phyloP scores from a whole-genome alignment of 208 protist genomes.

The Leishmania arabica region DNA sequence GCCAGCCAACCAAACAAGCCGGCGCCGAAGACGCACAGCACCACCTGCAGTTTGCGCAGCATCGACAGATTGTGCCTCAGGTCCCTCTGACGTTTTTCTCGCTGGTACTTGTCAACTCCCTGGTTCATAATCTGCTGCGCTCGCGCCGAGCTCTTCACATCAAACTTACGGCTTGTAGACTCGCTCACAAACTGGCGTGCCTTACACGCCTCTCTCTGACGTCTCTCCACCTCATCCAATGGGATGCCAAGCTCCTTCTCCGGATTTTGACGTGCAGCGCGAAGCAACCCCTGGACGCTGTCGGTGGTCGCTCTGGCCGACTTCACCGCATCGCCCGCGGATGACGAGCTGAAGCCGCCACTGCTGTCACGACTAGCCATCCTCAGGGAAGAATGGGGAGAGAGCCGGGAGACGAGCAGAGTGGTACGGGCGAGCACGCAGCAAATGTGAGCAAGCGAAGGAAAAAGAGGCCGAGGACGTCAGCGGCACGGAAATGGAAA shows the following conservation, averaged over 20 bases:
- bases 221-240: conserved; percentile 60
- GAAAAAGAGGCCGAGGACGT: background rate
- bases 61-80: conserved; percentile 56
- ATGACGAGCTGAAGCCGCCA: conserved; percentile 12
- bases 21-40: conserved; percentile 32
- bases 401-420: background rate
- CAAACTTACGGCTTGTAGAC: conserved; percentile 46
- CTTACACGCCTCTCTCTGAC: conserved; percentile 53
- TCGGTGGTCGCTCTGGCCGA: conserved; percentile 38
- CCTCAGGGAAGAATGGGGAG: background rate
- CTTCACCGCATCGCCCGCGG: conserved; percentile 46
- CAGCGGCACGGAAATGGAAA: background rate
- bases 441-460: no score
- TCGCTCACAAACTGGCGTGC: conserved; percentile 58
- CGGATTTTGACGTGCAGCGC: conserved; percentile 48
- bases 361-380: background rate
- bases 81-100: conserved; percentile 61
- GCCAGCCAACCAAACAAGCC: conserved; percentile 55
- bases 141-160: conserved; percentile 82
- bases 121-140: conserved; percentile 87
- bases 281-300: conserved; percentile 33
- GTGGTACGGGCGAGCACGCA: background rate
- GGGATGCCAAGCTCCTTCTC: conserved; percentile 72
- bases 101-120: conserved; percentile 63
- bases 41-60: conserved; percentile 55